Conservation (phyloP, 345 rosid genomes). For the Zanthoxylum bungeanum region DNA sequence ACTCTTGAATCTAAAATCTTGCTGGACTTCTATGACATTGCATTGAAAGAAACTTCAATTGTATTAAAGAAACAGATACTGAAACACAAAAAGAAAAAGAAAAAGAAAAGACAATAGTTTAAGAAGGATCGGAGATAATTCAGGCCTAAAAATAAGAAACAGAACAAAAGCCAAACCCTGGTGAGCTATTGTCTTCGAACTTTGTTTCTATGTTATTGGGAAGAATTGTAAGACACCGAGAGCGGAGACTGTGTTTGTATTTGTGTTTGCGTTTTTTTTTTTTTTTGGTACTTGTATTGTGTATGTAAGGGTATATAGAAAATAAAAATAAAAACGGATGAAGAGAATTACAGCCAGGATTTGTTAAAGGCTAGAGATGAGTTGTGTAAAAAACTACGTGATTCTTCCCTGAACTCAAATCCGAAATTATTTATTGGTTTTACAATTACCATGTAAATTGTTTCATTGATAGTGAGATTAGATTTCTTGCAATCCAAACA, state of each 20-base stretch:
- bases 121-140: constrained; percentile 37
- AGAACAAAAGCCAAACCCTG: constrained; percentile 24
- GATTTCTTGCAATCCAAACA: not conserved
- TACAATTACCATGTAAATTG: not conserved
- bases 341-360: not conserved
- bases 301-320: not conserved
- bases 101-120: constrained; percentile 5
- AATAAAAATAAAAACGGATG: not conserved
- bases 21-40: constrained; percentile 17
- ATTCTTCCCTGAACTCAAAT: not conserved
- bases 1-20: constrained; percentile 32
- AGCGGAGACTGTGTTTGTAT: not conserved
- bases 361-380: not conserved
- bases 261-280: no score
- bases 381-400: not conserved
- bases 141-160: constrained; percentile 15
- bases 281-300: not conserved
- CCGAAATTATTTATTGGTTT: not conserved
- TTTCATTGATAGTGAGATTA: not conserved
- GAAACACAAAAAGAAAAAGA: no score
- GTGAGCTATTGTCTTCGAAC: not conserved
- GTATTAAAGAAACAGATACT: not conserved
- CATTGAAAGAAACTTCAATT: constrained; percentile 26
- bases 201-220: no score
- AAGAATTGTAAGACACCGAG: not conserved